Base-by-base conservation (phyloP, 148 eudicot species). In the Tetragonia tetragonoides region DNA sequence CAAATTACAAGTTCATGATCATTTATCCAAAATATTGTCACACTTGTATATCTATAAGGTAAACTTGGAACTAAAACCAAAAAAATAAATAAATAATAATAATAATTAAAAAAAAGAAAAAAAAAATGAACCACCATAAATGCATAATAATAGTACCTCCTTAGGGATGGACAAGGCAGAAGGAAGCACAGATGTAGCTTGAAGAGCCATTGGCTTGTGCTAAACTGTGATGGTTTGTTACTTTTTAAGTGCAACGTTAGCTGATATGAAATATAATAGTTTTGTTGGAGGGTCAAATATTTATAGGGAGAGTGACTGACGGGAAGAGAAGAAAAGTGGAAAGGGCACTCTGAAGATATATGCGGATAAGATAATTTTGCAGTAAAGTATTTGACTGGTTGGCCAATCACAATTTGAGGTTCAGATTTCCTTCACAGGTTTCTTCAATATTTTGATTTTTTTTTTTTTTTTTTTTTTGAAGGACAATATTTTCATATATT, bases 141-240 rank as follows among this genome's bases (percentile, higher is more conserved):
- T 28, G 34, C 34, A 28, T 28, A 28, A 28, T 28, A 1, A 28
- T 28, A 28, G 54, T 73, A 90, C 95, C 92, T 91, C 95, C 80
- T 91, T 93, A 88, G 78, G 86, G 73, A 88, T 78, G 68, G 92
- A 87, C 68, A 91, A 74, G 15, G 89, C 80, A 66, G 87, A 88
- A 46, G 91, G 91, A 77, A 92, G 88, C 72, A 89, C 73, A 76
- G 92, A 80, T 67, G 94, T 81, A 85, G 95, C 86, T 75, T 93
- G 97, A 10, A 93, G 88, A 72, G 97, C 95, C 97, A 93, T 90
- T 73, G 34, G 21, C 18, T 63, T 44, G 53, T 54, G 61, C 34
- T 23, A 21, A 70, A 49, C 61, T 68, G 49, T 60, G 18, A 46
- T 54, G 59, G 15, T 10, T 10, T 54, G 12, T 15, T 54, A 14